Evolutionary conservation across 352 stramenopile species (phyloP), one percentile per base, ranked within the genome.

Genomic region (Pythium brachiatum): DNA sequence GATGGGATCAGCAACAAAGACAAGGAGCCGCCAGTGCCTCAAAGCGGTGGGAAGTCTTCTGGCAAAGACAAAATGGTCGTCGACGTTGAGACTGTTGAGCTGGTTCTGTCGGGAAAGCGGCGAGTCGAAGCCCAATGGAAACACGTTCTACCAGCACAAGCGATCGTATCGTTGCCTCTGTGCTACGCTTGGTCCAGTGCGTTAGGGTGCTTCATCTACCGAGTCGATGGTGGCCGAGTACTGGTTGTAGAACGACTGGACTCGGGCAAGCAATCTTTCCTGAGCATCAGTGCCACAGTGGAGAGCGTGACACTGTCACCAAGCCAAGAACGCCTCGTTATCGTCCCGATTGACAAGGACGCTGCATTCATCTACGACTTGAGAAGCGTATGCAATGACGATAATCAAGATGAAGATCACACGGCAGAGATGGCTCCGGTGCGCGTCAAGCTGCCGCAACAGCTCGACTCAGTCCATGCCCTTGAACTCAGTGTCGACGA

Each of bases 241-340:
- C 18, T 69, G n/a, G 32, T 61, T n/a, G 11, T 69, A 7, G 62
- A 69, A 27, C 44, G n/a, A 18, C 3, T 70, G 2, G 63, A 70
- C 7, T 62, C 57, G 0, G 63, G 63, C 16, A 15, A 41, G 36
- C 63, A 62, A 27, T 39, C 56, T 12, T 66, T 54, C 15, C 6
- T 65, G 1, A 27, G 34, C 36, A 20, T 55, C 8, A 29, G 20
- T 29, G 38, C 1, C n/a, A 0, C 1, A 15, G 47, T 54, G 11
- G 44, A 59, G 1, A 39, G 23, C 16, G 11, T 72, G 36, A 56
- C 36, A 13, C 21, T 73, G 15, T 73, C 66, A 21, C 39, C 54
- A 1, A 34, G 11, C 2, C 55, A 66, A 5, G 12, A 34, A 3
- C 7, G 1, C 13, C 18, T 73, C 12, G 60, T 25, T 0, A 43